phyloP scores from a whole-genome alignment of 352 stramenopile species.

The Globisporangium heterothallicum region DNA sequence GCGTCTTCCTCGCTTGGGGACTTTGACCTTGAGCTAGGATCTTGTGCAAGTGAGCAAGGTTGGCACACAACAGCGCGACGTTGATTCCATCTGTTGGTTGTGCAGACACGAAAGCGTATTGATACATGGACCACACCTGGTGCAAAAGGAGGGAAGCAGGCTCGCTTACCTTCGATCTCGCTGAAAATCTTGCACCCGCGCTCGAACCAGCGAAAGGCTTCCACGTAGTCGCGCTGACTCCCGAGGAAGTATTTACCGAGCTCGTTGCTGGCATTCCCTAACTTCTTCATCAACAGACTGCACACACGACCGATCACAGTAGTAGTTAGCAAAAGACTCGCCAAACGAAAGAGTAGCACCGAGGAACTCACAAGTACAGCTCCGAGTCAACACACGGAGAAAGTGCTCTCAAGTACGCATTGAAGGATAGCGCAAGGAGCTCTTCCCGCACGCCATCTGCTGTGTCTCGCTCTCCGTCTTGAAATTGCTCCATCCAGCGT shows the following conservation, averaged over 20 bases:
- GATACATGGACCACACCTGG: background rate
- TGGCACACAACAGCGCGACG: constrained; percentile 71
- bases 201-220: constrained; percentile 76
- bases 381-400: constrained; percentile 63
- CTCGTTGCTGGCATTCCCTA: constrained; percentile 84
- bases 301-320: constrained; percentile 9
- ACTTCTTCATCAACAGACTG: constrained; percentile 83
- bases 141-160: background rate
- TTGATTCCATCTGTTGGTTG: constrained; percentile 57
- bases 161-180: constrained; percentile 65
- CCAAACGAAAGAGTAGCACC: constrained; percentile 6
- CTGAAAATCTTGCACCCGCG: constrained; percentile 72
- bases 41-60: constrained; percentile 82
- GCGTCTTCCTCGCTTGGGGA: constrained; percentile 25
- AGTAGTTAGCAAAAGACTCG: background rate
- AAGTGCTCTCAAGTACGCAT: constrained; percentile 58
- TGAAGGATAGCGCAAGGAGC: constrained; percentile 55
- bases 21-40: constrained; percentile 65
- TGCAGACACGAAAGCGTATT: constrained; percentile 2
- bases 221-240: constrained; percentile 30
- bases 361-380: constrained; percentile 70
- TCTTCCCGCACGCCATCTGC: background rate
- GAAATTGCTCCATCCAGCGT: constrained; percentile 2
- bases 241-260: constrained; percentile 68
- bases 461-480: background rate